phyloP scores from a whole-genome alignment of 306 rosid genomes.

The Lablab purpureus region DNA sequence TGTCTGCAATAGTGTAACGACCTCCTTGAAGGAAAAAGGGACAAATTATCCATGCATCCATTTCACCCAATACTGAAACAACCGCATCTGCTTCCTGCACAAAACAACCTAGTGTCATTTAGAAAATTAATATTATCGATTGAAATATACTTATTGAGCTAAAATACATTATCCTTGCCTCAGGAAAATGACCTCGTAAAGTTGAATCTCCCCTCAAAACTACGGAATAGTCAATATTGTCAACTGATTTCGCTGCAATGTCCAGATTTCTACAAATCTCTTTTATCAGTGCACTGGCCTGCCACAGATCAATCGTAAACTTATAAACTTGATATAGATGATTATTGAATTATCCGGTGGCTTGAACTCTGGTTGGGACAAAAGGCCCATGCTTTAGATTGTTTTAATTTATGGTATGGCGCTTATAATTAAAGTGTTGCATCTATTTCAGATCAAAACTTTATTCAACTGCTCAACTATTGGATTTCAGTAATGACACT shows the following conservation, averaged over 20 bases:
- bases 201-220: conserved; percentile 99
- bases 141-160: conserved; percentile 6
- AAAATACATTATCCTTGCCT: conserved; percentile 64
- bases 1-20: conserved; percentile 84
- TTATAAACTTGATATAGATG: conserved; percentile 40
- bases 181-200: conserved; percentile 97
- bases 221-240: conserved; percentile 71
- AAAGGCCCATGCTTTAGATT: conserved; percentile 11
- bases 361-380: conserved; percentile 31
- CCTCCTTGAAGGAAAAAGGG: conserved; percentile 98
- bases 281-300: conserved; percentile 82
- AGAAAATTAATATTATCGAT: conserved; percentile 35
- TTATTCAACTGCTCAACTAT: conserved; percentile 28
- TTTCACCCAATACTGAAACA: conserved; percentile 84
- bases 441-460: conserved; percentile 33
- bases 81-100: conserved; percentile 93
- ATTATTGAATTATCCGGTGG: conserved; percentile 36
- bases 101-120: conserved; percentile 33
- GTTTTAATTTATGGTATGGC: conserved; percentile 6
- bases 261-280: conserved; percentile 78
- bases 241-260: conserved; percentile 71
- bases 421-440: neutral
- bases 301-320: conserved; percentile 46
- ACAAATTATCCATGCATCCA: conserved; percentile 98
- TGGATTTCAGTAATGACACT: neutral